Conservation (phyloP, 2,329 filamentous ascomycete species). For the Fusarium verticillioides region DNA sequence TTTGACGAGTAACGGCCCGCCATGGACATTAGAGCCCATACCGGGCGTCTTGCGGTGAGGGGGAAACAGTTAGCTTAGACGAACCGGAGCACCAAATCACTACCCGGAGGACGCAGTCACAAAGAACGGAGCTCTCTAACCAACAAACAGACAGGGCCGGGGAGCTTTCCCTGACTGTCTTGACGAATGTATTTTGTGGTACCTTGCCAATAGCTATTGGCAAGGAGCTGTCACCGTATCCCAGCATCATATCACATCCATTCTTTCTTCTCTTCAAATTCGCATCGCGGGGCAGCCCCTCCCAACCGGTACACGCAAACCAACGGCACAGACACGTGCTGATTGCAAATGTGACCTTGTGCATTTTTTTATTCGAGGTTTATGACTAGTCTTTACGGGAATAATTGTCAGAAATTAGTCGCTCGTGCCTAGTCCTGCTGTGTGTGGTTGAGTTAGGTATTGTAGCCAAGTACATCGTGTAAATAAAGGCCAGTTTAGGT, state of each 20-base stretch:
- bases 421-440: neutral
- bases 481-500: neutral
- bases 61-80: slow-evolving; percentile 16
- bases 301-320: slow-evolving; percentile 36
- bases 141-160: neutral
- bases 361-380: slow-evolving; percentile 20
- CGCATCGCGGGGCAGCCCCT: slow-evolving; percentile 21
- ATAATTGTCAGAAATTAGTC: slow-evolving; percentile 8
- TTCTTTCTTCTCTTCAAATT: slow-evolving; percentile 3
- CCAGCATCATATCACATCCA: slow-evolving; percentile 12
- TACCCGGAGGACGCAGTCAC: slow-evolving; percentile 17
- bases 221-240: slow-evolving; percentile 17
- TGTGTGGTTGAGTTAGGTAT: neutral
- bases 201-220: slow-evolving; percentile 4
- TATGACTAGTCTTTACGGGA: neutral
- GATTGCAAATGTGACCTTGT: slow-evolving; percentile 39
- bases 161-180: neutral
- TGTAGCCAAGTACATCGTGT: neutral
- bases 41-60: slow-evolving; percentile 37
- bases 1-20: slow-evolving; percentile 28
- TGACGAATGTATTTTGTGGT: neutral
- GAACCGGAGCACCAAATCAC: slow-evolving; percentile 24
- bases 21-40: slow-evolving; percentile 26
- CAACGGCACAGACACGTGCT: slow-evolving; percentile 44
- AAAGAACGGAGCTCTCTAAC: slow-evolving; percentile 7